Base-by-base conservation (phyloP, 1,284 basidiomycete genomes). In the Heterobasidion parviporum region DNA sequence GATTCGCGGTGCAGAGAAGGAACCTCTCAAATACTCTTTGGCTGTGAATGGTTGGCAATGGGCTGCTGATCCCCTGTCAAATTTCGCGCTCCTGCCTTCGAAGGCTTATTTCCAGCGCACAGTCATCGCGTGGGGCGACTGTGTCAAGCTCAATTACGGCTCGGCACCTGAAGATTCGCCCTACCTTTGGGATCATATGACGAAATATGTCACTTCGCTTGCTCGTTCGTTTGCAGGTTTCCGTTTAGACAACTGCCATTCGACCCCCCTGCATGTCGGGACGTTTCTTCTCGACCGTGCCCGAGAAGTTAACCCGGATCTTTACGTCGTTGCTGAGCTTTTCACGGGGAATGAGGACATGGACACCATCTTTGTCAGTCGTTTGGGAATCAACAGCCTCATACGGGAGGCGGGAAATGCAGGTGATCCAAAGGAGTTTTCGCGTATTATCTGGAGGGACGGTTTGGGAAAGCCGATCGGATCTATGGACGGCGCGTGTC, bases 11-110 rank as follows among this genome's bases (percentile, higher is more conserved):
- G 80, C 81, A 1, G 71, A 81, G 52, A 78, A 82, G 50, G 84
- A 94, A 57, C 82, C 87, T 2, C 68, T 78, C 18, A 76, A 81
- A 8, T 89, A 94, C 64, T 87, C 90, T 0, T 74, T 98, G 34
- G 96, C 96, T 6, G 98, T 98, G 73, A 99, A 99, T 65, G 96
- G 96, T 7, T 99, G 96, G 96, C 96, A 99, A 64, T 99, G 96
- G 96, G 79, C 89, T 57, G 95, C 96, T 2, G 88, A 99, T 69
- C 96, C 96, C 0, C 79, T 99, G 18, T 80, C 86, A 61, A 97
- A 98, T 74, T 99, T 99, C 73, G 96, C 95, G 8, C 82, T 92
- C n/a, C 82, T 83, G 51, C 89, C 91, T 1, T 98, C 95, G n/a
- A 96, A 96, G 68, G 90, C 94, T 1, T 99, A 99, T 70, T 80